Conservation (phyloP, 2,329 filamentous ascomycete genomes). For the Botryosphaeria dothidea region DNA sequence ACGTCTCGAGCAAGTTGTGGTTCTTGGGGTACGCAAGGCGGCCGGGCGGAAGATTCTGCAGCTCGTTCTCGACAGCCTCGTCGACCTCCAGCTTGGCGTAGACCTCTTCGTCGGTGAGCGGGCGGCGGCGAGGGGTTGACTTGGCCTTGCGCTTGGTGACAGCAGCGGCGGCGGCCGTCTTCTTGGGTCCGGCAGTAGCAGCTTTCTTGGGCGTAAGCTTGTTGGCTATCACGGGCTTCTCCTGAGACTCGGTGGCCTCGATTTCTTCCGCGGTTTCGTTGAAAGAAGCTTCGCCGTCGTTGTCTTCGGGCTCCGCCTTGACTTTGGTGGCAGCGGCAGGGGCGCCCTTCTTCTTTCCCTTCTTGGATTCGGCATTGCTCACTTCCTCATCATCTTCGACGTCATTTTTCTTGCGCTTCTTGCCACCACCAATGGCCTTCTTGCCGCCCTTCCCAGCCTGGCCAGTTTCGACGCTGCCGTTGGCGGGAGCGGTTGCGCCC, state of each 20-base stretch:
- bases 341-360: background rate
- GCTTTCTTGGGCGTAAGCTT: constrained; percentile 1
- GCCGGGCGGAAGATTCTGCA: background rate
- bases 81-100: background rate
- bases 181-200: background rate
- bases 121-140: background rate
- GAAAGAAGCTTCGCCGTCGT: constrained; percentile 2
- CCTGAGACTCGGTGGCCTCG: background rate
- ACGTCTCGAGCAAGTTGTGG: background rate
- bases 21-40: background rate
- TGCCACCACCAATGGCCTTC: background rate
- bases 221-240: constrained; percentile 19
- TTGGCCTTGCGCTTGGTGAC: constrained; percentile 2
- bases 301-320: constrained; percentile 2
- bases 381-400: background rate
- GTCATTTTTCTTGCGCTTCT: background rate
- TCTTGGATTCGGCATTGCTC: background rate
- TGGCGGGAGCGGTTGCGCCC: background rate
- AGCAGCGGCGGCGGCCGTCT: background rate
- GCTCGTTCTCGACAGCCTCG: background rate
- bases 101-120: background rate
- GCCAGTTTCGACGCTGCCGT: background rate
- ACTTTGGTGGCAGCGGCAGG: background rate
- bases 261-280: background rate
- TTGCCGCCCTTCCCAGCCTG: constrained; percentile 15